These are phyloP conservation scores for Entomortierella beljakovae DNA, from an alignment of 192 early-diverging fungal genomes.

Conservation along the genomic window DNA sequence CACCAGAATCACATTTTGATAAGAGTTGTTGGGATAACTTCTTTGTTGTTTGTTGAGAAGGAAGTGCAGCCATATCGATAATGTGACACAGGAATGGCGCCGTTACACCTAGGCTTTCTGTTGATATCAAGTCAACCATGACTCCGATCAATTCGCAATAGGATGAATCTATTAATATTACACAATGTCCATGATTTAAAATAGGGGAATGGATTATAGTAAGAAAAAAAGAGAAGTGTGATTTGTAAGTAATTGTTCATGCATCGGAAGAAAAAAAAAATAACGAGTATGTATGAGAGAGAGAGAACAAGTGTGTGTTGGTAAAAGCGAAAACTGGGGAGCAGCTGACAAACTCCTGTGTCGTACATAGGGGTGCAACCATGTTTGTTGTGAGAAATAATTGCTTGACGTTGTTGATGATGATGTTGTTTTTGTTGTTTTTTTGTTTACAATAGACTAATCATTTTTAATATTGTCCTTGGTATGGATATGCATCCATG, in stretches of 20 bases:
- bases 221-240: background rate
- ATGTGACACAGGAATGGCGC: conserved; percentile 66
- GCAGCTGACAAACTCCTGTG: background rate
- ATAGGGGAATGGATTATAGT: conserved; percentile 12
- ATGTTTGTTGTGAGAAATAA: background rate
- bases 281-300: too few relatives aligned
- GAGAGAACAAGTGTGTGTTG: too few relatives aligned
- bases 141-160: conserved; percentile 58
- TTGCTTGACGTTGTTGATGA: background rate
- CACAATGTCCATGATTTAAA: background rate
- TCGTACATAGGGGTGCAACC: background rate
- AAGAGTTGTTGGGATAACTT: conserved; percentile 58
- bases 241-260: conserved; percentile 16
- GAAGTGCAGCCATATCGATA: conserved; percentile 68
- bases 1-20: conserved; percentile 55
- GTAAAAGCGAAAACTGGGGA: too few relatives aligned
- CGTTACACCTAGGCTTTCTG: conserved; percentile 56
- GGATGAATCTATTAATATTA: conserved; percentile 46
- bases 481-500: background rate
- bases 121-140: conserved; percentile 56
- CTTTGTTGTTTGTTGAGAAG: conserved; percentile 60
- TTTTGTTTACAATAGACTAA: background rate
- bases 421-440: background rate
- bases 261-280: too few relatives aligned
- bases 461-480: background rate